Percentiles rank a stretch among this genome's conserved stretches.
phyloP scores from a whole-genome alignment of 1,284 basidiomycete species.

The Mixia osmundae region DNA sequence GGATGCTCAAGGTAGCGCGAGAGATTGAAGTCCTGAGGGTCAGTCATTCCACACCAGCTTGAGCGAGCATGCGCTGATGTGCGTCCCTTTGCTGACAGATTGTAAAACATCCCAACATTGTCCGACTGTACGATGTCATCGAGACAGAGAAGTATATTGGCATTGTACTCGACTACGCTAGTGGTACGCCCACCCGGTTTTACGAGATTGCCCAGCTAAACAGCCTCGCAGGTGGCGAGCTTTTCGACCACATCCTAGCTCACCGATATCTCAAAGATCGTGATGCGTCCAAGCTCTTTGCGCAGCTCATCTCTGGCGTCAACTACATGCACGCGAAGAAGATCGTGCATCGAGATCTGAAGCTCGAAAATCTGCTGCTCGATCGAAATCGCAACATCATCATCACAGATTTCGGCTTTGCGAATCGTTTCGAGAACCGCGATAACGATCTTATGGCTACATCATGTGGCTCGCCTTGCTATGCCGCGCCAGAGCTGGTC shows the following conservation, averaged over 20 bases:
- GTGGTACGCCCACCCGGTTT: slow-evolving; percentile 25
- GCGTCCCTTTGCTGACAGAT: slow-evolving; percentile 29
- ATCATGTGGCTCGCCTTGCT: slow-evolving; percentile 89
- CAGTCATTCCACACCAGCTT: slow-evolving; percentile 20
- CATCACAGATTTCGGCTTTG: slow-evolving; percentile 98
- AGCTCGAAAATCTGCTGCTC: slow-evolving; percentile 90
- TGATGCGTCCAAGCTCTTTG: slow-evolving; percentile 87
- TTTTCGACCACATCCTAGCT: slow-evolving; percentile 96
- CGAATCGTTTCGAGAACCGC: slow-evolving; percentile 75
- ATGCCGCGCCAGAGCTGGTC: slow-evolving; percentile 96
- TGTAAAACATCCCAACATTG: slow-evolving; percentile 94
- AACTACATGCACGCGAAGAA: slow-evolving; percentile 98
- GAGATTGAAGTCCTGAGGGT: slow-evolving; percentile 94
- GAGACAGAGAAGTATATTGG: slow-evolving; percentile 99
- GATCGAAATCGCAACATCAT: slow-evolving; percentile 96
- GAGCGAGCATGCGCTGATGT: background rate
- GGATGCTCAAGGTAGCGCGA: slow-evolving; percentile 86
- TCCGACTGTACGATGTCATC: slow-evolving; percentile 92
- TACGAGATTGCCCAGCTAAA: background rate
- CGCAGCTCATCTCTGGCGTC: slow-evolving; percentile 93
- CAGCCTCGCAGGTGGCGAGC: slow-evolving; percentile 47
- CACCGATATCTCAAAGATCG: slow-evolving; percentile 89
- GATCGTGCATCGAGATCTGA: slow-evolving; percentile 96
- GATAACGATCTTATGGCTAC: slow-evolving; percentile 95
- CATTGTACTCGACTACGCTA: slow-evolving; percentile 95